Base-by-base conservation (phyloP, 192 early-diverging fungal species). In the Coemansia sp. region DNA sequence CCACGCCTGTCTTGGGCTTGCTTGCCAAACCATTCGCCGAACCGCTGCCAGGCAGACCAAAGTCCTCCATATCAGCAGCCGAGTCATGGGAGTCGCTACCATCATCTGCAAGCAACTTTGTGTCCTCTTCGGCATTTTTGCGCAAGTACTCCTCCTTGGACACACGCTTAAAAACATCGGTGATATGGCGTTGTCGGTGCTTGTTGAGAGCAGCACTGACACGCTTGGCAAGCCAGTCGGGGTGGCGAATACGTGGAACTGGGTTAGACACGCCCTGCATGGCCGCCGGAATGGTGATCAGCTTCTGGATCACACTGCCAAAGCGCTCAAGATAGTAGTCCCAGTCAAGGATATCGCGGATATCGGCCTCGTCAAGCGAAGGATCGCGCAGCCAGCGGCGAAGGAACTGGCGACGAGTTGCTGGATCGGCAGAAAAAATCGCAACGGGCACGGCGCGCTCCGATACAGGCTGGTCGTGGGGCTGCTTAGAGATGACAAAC, bases 211-310 rank as follows among this genome's bases (percentile, higher is more conserved):
- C 72, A 0, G 77, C 78, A 6, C 79, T 78, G 4, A 97, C 82
- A 9, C 91, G 81, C 58, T 91, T 89, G 17, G 80, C 77, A 32
- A 99, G 68, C 97, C 97, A 99, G 50, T 97, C 93, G 2, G 97
- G 97, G 63, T 97, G 94, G 1, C 76, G 65, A 13, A 99, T 83
- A 26, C 97, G 81, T 7, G 93, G 93, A 18, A 99, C 87, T 0
- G 97, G 97, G 62, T 99, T 99, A 5, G 75, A 24, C 9, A 99
- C 85, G 34, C 87, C 84, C 63, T 99, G 97, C 91, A 95, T 91
- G 1, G 94, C 94, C 7, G 97, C 97, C 0, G 97, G 97, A 58
- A 99, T 99, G 1, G 94, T 97, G 51, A 99, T 95, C 22, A 97
- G 72, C 64, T 97, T 99, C 60, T 94, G 93, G 60, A 99, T 94